phyloP scores from a whole-genome alignment of 257 asterid species.

The Solanum megistacrolobum region DNA sequence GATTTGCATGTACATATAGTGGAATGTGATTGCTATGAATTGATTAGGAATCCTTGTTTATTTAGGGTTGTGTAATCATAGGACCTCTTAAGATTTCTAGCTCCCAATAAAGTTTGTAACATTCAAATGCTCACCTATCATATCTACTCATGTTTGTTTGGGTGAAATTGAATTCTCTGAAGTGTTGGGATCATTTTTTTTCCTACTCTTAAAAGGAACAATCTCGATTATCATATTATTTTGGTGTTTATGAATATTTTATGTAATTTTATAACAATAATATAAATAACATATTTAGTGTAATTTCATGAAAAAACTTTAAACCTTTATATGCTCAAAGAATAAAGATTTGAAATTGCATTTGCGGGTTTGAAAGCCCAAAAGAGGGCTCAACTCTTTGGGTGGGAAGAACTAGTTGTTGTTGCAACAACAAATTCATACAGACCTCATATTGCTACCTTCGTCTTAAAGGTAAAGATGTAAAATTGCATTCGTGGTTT shows the following conservation, averaged over 20 bases:
- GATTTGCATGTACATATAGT: constrained; percentile 1
- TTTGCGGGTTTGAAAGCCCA: too few species aligned
- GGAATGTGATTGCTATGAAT: not conserved
- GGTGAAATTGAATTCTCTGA: not conserved
- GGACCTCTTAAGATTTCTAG: not conserved
- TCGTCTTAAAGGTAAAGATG: too few species aligned
- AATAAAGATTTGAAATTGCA: too few species aligned
- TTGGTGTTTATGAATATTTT: not conserved
- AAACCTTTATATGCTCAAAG: too few species aligned
- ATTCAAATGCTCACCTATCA: not conserved
- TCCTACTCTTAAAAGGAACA: not conserved
- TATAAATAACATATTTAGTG: not conserved
- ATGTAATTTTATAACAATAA: too few species aligned
- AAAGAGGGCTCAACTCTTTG: too few species aligned
- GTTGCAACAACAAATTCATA: too few species aligned
- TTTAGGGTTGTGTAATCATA: not conserved
- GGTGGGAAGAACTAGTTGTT: too few species aligned
- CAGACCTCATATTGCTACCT: too few species aligned
- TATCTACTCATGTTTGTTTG: not conserved
- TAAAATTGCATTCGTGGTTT: not conserved
- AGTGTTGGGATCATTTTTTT: not conserved
- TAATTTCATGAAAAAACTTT: too few species aligned
- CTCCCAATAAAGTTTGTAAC: not conserved
- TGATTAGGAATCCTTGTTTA: not conserved
- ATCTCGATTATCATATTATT: not conserved